phyloP scores from a whole-genome alignment of 371 early-diverging fungal species.

The Apophysomyces ossiformis region DNA sequence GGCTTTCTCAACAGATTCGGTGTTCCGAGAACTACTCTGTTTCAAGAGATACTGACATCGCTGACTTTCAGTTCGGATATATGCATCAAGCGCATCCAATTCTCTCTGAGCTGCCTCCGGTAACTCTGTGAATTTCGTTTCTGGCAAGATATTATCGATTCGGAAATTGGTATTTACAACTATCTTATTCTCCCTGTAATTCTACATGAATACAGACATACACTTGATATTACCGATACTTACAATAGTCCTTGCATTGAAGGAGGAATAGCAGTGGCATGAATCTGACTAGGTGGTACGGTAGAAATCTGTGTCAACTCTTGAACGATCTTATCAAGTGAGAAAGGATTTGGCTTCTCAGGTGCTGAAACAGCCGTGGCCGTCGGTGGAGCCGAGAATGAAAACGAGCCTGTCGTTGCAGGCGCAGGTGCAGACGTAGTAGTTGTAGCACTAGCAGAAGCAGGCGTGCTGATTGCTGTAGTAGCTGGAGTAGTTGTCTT shows the following conservation, averaged over 20 bases:
- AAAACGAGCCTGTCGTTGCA: conserved; percentile 24
- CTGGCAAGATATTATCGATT: conserved; percentile 44
- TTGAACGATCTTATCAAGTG: conserved; percentile 36
- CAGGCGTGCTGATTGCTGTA: conserved; percentile 17
- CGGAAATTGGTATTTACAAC: conserved; percentile 47
- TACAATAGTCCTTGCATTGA: conserved; percentile 34
- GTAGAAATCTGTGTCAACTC: conserved; percentile 32
- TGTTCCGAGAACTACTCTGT: conserved; percentile 36
- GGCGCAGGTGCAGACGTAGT: conserved; percentile 11
- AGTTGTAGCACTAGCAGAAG: conserved; percentile 11
- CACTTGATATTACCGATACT: conserved; percentile 12
- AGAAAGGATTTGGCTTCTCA: conserved; percentile 34
- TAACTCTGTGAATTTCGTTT: conserved; percentile 45
- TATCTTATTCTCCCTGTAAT: conserved; percentile 38
- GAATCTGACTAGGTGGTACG: conserved; percentile 35
- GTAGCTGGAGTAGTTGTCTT: conserved; percentile 16
- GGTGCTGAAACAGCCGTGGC: conserved; percentile 13
- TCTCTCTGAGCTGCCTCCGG: conserved; percentile 52
- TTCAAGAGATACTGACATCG: conserved; percentile 43
- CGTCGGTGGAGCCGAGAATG: conserved; percentile 25
- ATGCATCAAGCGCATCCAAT: conserved; percentile 43
- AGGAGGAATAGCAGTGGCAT: conserved; percentile 38
- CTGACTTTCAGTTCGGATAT: conserved; percentile 44
- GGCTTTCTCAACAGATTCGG: conserved; percentile 28
- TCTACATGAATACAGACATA: neutral